Evolutionary conservation across 805 yeast genomes (phyloP).

Genomic region (Saccharomycopsis amapae): DNA sequence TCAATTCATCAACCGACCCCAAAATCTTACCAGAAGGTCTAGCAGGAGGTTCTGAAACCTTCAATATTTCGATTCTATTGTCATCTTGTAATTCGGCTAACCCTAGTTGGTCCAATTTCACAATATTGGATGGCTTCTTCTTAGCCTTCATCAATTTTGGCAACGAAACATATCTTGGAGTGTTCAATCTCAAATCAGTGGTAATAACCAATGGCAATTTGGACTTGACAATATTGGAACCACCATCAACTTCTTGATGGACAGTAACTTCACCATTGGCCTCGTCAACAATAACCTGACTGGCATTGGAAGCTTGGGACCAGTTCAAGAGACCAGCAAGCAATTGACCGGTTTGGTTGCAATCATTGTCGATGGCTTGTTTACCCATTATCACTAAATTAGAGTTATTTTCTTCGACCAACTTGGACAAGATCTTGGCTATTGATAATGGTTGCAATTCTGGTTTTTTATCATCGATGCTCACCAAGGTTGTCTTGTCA

Average conservation of each 20-base stretch:
- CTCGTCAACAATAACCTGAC: constrained; percentile 18
- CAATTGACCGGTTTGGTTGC: constrained; percentile 95
- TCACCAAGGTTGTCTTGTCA: constrained; percentile 76
- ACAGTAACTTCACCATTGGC: constrained; percentile 45
- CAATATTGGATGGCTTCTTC: constrained; percentile 71
- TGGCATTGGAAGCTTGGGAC: constrained; percentile 22
- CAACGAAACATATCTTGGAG: constrained; percentile 90
- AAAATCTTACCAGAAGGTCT: constrained; percentile 82
- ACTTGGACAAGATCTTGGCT: constrained; percentile 73
- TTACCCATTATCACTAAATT: constrained; percentile 88
- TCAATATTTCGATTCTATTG: constrained; percentile 53
- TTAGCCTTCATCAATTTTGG: constrained; percentile 98
- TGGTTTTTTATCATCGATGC: constrained; percentile 50
- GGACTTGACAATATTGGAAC: constrained; percentile 75
- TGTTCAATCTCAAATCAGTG: constrained; percentile 88
- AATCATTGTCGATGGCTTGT: constrained; percentile 94
- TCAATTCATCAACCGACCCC: constrained; percentile 70
- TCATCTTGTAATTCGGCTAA: constrained; percentile 55
- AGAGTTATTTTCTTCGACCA: constrained; percentile 61
- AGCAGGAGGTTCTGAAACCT: constrained; percentile 78
- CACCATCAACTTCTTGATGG: constrained; percentile 93
- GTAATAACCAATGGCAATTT: constrained; percentile 80
- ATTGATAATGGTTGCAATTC: constrained; percentile 82
- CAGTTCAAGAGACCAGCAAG: constrained; percentile 43
- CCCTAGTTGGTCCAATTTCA: constrained; percentile 59